These are phyloP conservation scores for Elongisporangium senticosum DNA, from an alignment of 352 stramenopile genomes.

Conservation along the genomic window DNA sequence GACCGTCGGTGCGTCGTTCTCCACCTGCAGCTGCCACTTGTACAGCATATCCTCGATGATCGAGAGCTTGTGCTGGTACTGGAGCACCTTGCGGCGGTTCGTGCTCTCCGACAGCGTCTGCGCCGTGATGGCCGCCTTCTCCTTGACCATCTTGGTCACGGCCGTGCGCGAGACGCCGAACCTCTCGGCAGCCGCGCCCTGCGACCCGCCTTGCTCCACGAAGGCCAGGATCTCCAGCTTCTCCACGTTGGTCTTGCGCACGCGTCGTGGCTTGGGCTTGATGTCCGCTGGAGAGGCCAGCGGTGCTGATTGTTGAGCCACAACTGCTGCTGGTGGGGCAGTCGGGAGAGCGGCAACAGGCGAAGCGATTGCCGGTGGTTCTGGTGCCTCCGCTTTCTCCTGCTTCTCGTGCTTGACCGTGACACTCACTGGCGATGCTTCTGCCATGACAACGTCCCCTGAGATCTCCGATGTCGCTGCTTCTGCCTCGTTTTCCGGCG, in stretches of 20 bases:
- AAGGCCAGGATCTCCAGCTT: conserved; percentile 81
- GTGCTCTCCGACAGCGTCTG: conserved; percentile 65
- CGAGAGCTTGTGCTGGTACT: conserved; percentile 80
- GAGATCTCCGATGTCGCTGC: conserved; percentile 2
- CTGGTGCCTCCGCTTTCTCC: not conserved
- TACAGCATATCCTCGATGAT: conserved; percentile 85
- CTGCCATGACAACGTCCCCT: not conserved
- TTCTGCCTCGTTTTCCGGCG: not conserved
- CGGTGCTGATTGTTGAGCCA: not conserved
- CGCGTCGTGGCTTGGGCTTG: conserved; percentile 43
- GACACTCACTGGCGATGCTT: not conserved
- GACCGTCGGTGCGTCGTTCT: conserved; percentile 51
- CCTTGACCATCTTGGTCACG: conserved; percentile 86
- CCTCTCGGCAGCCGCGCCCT: conserved; percentile 68
- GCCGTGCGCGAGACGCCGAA: conserved; percentile 78
- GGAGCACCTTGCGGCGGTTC: conserved; percentile 72
- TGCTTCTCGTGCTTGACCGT: not conserved
- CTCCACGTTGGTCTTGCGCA: conserved; percentile 79
- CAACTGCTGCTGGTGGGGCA: not conserved
- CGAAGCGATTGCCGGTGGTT: not conserved
- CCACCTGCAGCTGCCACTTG: conserved; percentile 80
- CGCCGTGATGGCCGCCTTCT: conserved; percentile 63
- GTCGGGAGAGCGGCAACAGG: not conserved
- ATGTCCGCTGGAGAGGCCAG: not conserved
- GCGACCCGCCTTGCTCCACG: conserved; percentile 72